Percentiles rank a stretch among this genome's conserved stretches.
Conservation (phyloP, 1,284 basidiomycete species). For the Polyporus tsugae region DNA sequence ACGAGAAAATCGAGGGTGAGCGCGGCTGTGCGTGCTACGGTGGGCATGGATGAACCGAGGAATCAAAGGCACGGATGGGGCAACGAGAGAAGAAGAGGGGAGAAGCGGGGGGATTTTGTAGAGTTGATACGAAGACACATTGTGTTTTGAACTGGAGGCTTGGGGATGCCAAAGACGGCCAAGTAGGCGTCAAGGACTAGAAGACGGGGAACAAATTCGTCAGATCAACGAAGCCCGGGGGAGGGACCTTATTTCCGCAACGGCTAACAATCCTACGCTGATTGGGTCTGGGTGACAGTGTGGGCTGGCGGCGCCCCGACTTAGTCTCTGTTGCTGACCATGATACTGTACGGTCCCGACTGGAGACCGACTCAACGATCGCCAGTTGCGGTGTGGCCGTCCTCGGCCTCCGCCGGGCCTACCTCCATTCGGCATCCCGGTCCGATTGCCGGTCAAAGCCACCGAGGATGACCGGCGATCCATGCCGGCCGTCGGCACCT, state of each 20-base stretch:
- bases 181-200: slow-evolving; percentile 14
- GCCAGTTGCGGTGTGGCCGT: no score
- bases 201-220: slow-evolving; percentile 6
- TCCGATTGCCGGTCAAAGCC: neutral
- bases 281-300: neutral
- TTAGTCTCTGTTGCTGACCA: neutral
- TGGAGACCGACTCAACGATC: neutral
- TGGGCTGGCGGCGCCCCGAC: neutral
- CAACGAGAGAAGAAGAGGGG: slow-evolving; percentile 10
- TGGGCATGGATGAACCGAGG: slow-evolving; percentile 27
- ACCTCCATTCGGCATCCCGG: neutral
- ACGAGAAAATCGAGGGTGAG: slow-evolving; percentile 35
- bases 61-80: slow-evolving; percentile 2
- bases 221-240: slow-evolving; percentile 4
- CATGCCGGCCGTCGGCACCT: neutral
- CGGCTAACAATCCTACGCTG: neutral
- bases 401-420: neutral
- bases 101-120: slow-evolving; percentile 16
- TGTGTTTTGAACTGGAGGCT: slow-evolving; percentile 3
- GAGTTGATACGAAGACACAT: slow-evolving; percentile 4
- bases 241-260: slow-evolving; percentile 19
- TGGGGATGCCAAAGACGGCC: slow-evolving; percentile 16
- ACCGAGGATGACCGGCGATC: neutral
- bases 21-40: slow-evolving; percentile 22
- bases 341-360: neutral